Evolutionary conservation across 805 yeast species (phyloP), one percentile per base, ranked within the genome.

Genomic region (Myxozyma vanderwaltii): DNA sequence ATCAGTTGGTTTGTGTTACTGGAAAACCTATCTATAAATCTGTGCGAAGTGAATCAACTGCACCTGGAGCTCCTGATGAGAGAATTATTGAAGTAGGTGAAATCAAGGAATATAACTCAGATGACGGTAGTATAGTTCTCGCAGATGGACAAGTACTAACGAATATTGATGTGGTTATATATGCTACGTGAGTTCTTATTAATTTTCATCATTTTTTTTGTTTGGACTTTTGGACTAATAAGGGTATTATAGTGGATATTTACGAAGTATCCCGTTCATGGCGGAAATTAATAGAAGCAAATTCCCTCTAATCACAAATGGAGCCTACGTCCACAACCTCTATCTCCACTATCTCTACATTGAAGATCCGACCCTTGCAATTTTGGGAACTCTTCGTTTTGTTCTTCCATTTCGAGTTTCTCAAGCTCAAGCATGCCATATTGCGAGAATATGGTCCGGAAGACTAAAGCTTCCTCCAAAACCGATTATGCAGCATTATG

Each of bases 191-290:
- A 40, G 63, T 55, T 13, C 13, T 7, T 33, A 2, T 6, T 24
- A 17, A 19, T n/a, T n/a, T n/a, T n/a, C n/a, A n/a, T n/a, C 10
- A 21, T 2, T 29, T 21, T 15, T 21, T 17, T 26, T 24, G 3
- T 36, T 23, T 5, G n/a, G 15, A 35, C 24, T 17, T 31, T 15
- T 19, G 2, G 13, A 12, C 23, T 21, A 33, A 33, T 19, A n/a
- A 29, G 10, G 4, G 27, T 15, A 43, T 10, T 29, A 5, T 27
- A 61, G 61, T 0, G 96, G 96, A 0, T 89, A 87, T 71, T 75
- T 82, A 47, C 84, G 84, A 67, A 79, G 82, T 38, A 76, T 82
- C 56, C 94, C 95, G 21, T 86, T 82, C 65, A 71, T 89, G 51
- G 77, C 80, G 45, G 63, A 64, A 19, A 52, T 56, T 49, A 57